A percentile compares a stretch with the other conserved stretches of the same genome.
Conservation (phyloP, 352 stramenopile species). For the Phytopythium chamaehyphon region DNA sequence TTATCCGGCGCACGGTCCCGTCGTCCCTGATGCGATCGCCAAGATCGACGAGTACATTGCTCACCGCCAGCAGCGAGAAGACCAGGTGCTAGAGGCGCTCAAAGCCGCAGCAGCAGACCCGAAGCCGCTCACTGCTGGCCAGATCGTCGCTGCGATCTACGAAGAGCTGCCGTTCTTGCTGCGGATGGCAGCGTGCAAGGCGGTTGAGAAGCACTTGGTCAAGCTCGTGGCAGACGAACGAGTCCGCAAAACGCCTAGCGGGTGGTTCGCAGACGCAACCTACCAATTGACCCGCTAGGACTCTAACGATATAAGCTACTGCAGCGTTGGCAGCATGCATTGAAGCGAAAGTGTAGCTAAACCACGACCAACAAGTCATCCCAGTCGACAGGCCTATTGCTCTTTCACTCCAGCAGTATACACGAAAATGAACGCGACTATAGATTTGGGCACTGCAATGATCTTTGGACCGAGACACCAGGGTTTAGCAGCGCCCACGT, state of each 20-base stretch:
- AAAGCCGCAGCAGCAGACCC: slow-evolving; percentile 6
- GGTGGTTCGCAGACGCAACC: slow-evolving; percentile 29
- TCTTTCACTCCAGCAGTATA: too few relatives aligned
- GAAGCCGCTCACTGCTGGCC: slow-evolving; percentile 23
- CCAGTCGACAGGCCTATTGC: too few relatives aligned
- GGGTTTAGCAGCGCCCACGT: too few relatives aligned
- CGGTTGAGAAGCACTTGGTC: slow-evolving; percentile 56
- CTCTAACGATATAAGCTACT: not conserved
- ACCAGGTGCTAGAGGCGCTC: slow-evolving; percentile 53
- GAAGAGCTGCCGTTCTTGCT: slow-evolving; percentile 48
- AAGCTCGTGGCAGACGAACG: slow-evolving; percentile 54
- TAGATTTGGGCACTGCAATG: too few relatives aligned
- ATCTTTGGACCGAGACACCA: too few relatives aligned
- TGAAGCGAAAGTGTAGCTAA: too few relatives aligned
- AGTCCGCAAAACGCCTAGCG: slow-evolving; percentile 14
- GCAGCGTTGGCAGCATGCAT: too few relatives aligned
- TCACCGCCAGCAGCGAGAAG: slow-evolving; percentile 70
- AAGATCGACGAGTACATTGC: slow-evolving; percentile 78
- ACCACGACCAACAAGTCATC: too few relatives aligned
- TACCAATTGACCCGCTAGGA: slow-evolving; percentile 17
- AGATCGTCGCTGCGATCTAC: slow-evolving; percentile 57
- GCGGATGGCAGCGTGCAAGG: slow-evolving; percentile 42
- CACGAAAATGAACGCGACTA: too few relatives aligned
- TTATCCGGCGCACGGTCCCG: slow-evolving; percentile 71
- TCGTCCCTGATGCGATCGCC: slow-evolving; percentile 49